Evolutionary conservation across 2,329 filamentous ascomycete genomes (phyloP).

Genomic region (Aspergillus intermedius): DNA sequence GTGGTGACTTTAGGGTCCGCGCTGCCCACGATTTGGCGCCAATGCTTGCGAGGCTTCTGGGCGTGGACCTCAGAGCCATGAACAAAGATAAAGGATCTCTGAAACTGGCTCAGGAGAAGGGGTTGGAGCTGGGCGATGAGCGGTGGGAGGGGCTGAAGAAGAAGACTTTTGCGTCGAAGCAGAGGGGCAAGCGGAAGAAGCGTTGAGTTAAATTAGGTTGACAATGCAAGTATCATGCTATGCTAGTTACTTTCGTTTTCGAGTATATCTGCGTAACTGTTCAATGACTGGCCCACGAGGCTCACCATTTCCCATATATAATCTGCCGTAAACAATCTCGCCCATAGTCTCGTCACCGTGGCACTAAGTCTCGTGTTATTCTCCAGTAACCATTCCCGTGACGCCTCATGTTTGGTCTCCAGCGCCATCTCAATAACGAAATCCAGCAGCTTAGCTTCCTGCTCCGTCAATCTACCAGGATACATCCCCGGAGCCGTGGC

Average conservation of each 20-base stretch:
- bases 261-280: conserved; percentile 26
- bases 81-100: no score
- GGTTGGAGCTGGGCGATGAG: no score
- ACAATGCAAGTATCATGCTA: no score
- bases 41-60: no score
- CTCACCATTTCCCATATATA: conserved; percentile 33
- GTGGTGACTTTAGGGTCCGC: no score
- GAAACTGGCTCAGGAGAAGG: no score
- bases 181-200: no score
- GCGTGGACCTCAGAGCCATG: no score
- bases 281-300: conserved; percentile 29
- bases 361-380: conserved; percentile 28
- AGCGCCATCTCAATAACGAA: conserved; percentile 33
- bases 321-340: conserved; percentile 28
- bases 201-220: no score
- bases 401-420: conserved; percentile 27
- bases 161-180: no score
- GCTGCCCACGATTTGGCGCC: no score
- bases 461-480: conserved; percentile 20
- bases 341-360: conserved; percentile 27
- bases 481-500: conserved; percentile 12
- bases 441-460: conserved; percentile 26
- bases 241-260: conserved; percentile 8
- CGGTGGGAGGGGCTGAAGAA: no score
- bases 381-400: conserved; percentile 24